Conservation (phyloP, 1,284 basidiomycete species). For the Somion occarium region DNA sequence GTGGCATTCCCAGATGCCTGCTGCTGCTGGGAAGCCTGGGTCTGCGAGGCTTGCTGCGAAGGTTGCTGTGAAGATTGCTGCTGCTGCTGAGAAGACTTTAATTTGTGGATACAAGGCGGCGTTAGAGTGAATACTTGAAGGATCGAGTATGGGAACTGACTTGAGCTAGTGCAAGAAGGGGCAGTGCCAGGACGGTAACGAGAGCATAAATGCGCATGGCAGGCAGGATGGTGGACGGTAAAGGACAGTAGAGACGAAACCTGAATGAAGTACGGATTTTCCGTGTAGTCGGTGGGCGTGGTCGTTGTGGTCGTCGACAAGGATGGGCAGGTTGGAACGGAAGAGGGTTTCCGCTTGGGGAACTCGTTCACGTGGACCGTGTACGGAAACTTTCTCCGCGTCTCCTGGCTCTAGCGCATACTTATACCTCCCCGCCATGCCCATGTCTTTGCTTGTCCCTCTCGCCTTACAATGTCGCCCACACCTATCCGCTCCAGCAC, state of each 20-base stretch:
- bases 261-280: conserved; percentile 4
- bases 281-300: background rate
- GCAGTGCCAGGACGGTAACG: conserved; percentile 25
- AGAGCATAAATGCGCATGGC: conserved; percentile 24
- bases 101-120: conserved; percentile 17
- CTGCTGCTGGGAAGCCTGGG: conserved; percentile 6
- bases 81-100: too few relatives aligned
- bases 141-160: conserved; percentile 15
- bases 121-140: conserved; percentile 11
- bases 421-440: conserved; percentile 3
- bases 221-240: conserved; percentile 6
- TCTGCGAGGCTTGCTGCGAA: conserved; percentile 2
- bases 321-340: conserved; percentile 2
- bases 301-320: background rate
- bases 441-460: conserved; percentile 7
- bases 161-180: conserved; percentile 31
- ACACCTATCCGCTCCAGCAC: conserved; percentile 33
- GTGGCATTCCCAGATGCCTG: conserved; percentile 9
- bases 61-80: conserved; percentile 6
- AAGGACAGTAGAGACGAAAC: too few relatives aligned
- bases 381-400: conserved; percentile 8
- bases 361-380: conserved; percentile 1
- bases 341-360: conserved; percentile 1
- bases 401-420: conserved; percentile 1
- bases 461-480: conserved; percentile 26